Conservation (phyloP, 148 eudicot species). For the Spergularia marina region DNA sequence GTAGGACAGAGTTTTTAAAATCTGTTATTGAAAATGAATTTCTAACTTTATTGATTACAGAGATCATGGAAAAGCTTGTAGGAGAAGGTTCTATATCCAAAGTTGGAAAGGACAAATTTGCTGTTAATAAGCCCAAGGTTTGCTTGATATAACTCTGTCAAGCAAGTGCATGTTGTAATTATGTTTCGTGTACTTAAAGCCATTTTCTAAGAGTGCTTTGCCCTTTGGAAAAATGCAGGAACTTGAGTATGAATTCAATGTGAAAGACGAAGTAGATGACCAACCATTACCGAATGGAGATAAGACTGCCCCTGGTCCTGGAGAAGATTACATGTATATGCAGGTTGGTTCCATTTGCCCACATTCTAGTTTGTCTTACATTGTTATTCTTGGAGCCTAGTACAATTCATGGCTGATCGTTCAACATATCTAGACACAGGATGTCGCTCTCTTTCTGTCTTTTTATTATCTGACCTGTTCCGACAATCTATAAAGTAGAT, state of each 20-base stretch:
- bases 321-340: conserved; percentile 78
- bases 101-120: conserved; percentile 49
- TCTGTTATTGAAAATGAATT: conserved; percentile 1
- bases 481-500: neutral
- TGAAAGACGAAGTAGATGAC: conserved; percentile 75
- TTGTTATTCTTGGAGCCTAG: too few relatives aligned
- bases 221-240: conserved; percentile 33
- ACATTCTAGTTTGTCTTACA: neutral
- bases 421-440: too few relatives aligned
- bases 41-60: conserved; percentile 39
- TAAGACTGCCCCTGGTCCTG: conserved; percentile 34
- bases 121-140: conserved; percentile 66
- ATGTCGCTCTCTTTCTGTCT: neutral
- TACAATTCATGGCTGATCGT: too few relatives aligned
- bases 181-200: conserved; percentile 3
- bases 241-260: conserved; percentile 54
- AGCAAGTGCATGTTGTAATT: conserved; percentile 3
- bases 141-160: conserved; percentile 8
- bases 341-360: conserved; percentile 43
- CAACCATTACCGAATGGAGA: conserved; percentile 29
- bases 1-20: conserved; percentile 11
- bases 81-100: conserved; percentile 52
- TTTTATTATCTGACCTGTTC: neutral
- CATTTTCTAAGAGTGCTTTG: neutral
- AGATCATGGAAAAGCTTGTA: conserved; percentile 81